Conservation (phyloP, 345 rosid species). For the Eucalyptus sp. region DNA sequence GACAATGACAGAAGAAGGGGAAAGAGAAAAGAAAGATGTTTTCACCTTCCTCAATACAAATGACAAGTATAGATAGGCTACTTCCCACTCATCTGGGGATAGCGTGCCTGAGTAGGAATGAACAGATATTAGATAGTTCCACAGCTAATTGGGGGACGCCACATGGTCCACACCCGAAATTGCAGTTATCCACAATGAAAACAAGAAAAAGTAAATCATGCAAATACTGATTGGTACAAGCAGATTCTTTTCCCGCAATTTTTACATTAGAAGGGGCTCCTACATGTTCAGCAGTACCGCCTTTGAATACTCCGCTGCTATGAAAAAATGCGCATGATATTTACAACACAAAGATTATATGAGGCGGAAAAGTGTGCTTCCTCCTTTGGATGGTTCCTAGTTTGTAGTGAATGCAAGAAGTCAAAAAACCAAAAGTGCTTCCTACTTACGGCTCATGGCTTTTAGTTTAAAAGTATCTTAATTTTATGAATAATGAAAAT, state of each 20-base stretch:
- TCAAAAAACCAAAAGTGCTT: not conserved
- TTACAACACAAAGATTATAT: not conserved
- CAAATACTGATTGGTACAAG: not conserved
- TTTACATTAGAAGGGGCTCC: not conserved
- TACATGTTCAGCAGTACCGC: not conserved
- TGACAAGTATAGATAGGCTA: slow-evolving; percentile 71
- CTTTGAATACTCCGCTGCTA: not conserved
- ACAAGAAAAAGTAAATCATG: not conserved
- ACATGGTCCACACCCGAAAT: not conserved
- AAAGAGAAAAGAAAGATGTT: not conserved
- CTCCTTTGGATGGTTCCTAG: not conserved
- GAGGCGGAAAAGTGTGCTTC: not conserved
- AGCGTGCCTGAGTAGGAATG: slow-evolving; percentile 45
- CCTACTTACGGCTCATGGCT: not conserved
- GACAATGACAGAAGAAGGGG: not conserved
- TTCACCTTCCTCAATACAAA: slow-evolving; percentile 83
- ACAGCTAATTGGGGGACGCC: not conserved
- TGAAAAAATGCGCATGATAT: not conserved
- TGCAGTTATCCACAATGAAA: not conserved
- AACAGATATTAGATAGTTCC: not conserved
- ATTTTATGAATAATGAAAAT: not conserved
- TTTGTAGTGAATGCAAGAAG: not conserved
- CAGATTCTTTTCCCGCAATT: not conserved
- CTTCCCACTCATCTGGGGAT: slow-evolving; percentile 97
- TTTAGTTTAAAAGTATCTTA: not conserved